Evolutionary conservation across 1,139 yeast species (phyloP).

Genomic region (Debaryomyces sp.): DNA sequence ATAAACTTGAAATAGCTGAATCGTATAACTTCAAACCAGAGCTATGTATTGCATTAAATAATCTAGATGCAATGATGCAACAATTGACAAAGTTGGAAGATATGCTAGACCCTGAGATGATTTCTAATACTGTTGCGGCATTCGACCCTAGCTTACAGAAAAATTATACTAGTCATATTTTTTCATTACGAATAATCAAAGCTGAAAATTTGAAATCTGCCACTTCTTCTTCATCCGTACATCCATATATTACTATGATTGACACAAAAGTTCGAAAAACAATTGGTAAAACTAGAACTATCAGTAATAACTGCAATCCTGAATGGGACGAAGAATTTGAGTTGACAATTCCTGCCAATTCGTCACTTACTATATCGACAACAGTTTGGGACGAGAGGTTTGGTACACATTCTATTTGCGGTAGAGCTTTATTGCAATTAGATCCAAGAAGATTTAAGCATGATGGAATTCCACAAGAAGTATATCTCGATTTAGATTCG

Average conservation of each 20-base stretch:
- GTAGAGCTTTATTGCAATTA: slow-evolving; percentile 62
- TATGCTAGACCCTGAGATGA: slow-evolving; percentile 60
- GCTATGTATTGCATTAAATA: slow-evolving; percentile 78
- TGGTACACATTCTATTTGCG: slow-evolving; percentile 67
- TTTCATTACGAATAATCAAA: slow-evolving; percentile 63
- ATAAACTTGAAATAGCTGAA: slow-evolving; percentile 44
- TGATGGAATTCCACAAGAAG: slow-evolving; percentile 69
- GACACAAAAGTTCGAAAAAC: slow-evolving; percentile 61
- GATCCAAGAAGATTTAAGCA: slow-evolving; percentile 68
- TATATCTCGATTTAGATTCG: slow-evolving; percentile 63
- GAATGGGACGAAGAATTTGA: slow-evolving; percentile 92
- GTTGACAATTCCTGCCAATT: slow-evolving; percentile 46
- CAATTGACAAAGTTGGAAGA: slow-evolving; percentile 65
- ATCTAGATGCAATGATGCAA: slow-evolving; percentile 62
- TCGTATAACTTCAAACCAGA: slow-evolving; percentile 63
- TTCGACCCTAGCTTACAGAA: slow-evolving; percentile 34
- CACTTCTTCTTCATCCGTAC: slow-evolving; percentile 44
- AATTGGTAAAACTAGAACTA: slow-evolving; percentile 71
- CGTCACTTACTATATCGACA: slow-evolving; percentile 49
- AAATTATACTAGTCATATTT: slow-evolving; percentile 54
- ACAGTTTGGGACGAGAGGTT: slow-evolving; percentile 77
- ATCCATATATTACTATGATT: slow-evolving; percentile 68
- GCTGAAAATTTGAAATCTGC: slow-evolving; percentile 70
- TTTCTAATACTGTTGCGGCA: slow-evolving; percentile 49
- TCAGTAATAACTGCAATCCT: slow-evolving; percentile 67